These are phyloP conservation scores for Ceratocystis cacaofunesta DNA, from an alignment of 2,329 filamentous ascomycete genomes.

Conservation along the genomic window DNA sequence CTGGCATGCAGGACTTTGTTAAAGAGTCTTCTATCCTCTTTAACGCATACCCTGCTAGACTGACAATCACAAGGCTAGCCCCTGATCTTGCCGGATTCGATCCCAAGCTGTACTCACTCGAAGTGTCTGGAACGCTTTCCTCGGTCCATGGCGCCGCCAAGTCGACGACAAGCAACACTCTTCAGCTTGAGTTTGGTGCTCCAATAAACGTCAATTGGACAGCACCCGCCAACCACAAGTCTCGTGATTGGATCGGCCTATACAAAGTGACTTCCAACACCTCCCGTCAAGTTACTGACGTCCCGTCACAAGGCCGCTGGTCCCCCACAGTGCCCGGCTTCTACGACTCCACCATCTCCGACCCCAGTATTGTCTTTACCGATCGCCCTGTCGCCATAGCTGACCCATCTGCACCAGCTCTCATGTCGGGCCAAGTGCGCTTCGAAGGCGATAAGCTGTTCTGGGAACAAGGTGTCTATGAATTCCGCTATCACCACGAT, in stretches of 20 bases:
- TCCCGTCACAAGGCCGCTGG: slow-evolving; percentile 82
- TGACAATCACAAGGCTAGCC: slow-evolving; percentile 66
- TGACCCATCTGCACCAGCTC: slow-evolving; percentile 36
- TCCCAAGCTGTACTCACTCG: slow-evolving; percentile 63
- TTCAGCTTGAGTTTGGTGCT: slow-evolving; percentile 75
- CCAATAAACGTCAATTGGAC: slow-evolving; percentile 85
- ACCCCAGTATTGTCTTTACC: slow-evolving; percentile 58
- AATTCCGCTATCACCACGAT: slow-evolving; percentile 92
- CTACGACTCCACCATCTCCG: slow-evolving; percentile 61
- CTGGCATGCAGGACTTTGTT: slow-evolving; percentile 73
- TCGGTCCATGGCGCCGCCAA: slow-evolving; percentile 25
- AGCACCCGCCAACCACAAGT: slow-evolving; percentile 73
- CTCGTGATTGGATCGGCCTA: slow-evolving; percentile 87
- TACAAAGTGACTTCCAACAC: slow-evolving; percentile 94
- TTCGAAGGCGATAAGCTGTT: slow-evolving; percentile 90
- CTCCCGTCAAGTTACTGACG: slow-evolving; percentile 67
- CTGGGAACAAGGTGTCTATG: slow-evolving; percentile 94
- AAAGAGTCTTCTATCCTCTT: slow-evolving; percentile 78
- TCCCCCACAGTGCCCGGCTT: slow-evolving; percentile 60
- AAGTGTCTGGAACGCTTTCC: slow-evolving; percentile 50
- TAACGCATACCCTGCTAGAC: slow-evolving; percentile 72
- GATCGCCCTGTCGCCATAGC: slow-evolving; percentile 40
- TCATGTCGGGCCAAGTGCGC: slow-evolving; percentile 64
- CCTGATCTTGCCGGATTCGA: slow-evolving; percentile 69
- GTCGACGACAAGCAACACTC: slow-evolving; percentile 41